Conservation (phyloP, 2,329 filamentous ascomycete genomes). For the Chrysoporthe deuterocubensis region DNA sequence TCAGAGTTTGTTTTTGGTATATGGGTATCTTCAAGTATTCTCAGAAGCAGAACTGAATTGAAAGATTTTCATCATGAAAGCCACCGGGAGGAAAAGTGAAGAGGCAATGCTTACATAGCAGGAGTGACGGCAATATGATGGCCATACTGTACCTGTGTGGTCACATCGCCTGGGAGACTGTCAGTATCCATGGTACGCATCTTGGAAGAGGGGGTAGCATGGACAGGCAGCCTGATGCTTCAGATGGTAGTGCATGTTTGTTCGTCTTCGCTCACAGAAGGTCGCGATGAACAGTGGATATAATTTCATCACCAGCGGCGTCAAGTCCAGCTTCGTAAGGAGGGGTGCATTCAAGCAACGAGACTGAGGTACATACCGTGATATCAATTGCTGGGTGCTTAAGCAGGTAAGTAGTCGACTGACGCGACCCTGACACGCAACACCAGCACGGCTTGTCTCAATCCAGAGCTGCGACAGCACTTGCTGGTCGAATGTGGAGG, state of each 20-base stretch:
- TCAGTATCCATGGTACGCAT: slow-evolving; percentile 21
- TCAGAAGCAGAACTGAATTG: slow-evolving; percentile 80
- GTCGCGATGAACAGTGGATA: slow-evolving; percentile 64
- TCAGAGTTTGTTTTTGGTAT: slow-evolving; percentile 71
- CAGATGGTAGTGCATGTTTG: slow-evolving; percentile 81
- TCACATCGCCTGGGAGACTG: slow-evolving; percentile 5
- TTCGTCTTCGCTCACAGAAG: slow-evolving; percentile 60
- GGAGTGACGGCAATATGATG: not conserved
- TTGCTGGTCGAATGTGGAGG: slow-evolving; percentile 8
- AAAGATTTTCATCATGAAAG: slow-evolving; percentile 67
- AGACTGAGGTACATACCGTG: slow-evolving; percentile 15
- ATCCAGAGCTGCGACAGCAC: slow-evolving; percentile 24
- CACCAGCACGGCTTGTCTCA: not conserved
- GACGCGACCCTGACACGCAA: not conserved
- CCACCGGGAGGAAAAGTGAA: slow-evolving; percentile 9
- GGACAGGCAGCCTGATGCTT: slow-evolving; percentile 43
- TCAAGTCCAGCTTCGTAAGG: slow-evolving; percentile 23
- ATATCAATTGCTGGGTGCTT: not conserved
- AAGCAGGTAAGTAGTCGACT: not conserved
- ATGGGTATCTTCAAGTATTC: slow-evolving; percentile 63
- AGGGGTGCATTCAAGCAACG: not conserved
- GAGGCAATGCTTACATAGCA: slow-evolving; percentile 27
- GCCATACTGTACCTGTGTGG: not conserved
- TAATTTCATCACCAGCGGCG: slow-evolving; percentile 57
- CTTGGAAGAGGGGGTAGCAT: slow-evolving; percentile 25